Evolutionary conservation across 331 rosid genomes (phyloP), one percentile per base, ranked within the genome.

Genomic region (Acacia pycnantha): DNA sequence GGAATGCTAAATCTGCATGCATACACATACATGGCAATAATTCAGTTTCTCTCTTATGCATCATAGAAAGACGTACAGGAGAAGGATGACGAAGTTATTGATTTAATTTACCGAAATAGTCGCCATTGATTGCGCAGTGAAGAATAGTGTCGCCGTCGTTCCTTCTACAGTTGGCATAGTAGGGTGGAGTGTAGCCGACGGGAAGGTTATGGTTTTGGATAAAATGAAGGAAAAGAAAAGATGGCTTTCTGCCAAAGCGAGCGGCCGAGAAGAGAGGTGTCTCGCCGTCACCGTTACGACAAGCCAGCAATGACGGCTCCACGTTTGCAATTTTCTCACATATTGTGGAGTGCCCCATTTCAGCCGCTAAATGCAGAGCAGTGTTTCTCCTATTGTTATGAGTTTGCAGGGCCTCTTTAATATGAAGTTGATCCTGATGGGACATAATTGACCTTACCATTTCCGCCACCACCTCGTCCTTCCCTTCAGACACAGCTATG

Each of bases 181-280:
- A 4, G 5, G 12, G 6, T 22, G 56, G 9, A 9, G 3, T 0
- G 1, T 13, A 3, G 6, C 9, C 0, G 0, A 0, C 15, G 18
- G 11, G 1, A 11, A 8, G 3, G 21, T 7, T 12, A 35, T 68
- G 70, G 37, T 22, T 12, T 33, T 76, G 76, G 29, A 61, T 2
- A 37, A 8, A 2, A 44, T 89, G 94, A 40, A 92, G 92, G 47
- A 15, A 21, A 12, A 82, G 78, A 31, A 92, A 91, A 26, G 86
- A 87, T 0, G 76, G 22, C 62, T 37, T 87, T 44, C 78, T 77
- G 16, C 92, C 93, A 26, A 73, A 40, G 1, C 82, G 82, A 43
- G 88, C 93, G 0, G 97, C 92, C 73, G 85, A 11, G 81, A 88
- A 92, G 29, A 92, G 82, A 68, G 97, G 92, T 0, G 91, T 91